These are phyloP conservation scores for Trametes elegans DNA, from an alignment of 768 basidiomycete species.

Conservation along the genomic window DNA sequence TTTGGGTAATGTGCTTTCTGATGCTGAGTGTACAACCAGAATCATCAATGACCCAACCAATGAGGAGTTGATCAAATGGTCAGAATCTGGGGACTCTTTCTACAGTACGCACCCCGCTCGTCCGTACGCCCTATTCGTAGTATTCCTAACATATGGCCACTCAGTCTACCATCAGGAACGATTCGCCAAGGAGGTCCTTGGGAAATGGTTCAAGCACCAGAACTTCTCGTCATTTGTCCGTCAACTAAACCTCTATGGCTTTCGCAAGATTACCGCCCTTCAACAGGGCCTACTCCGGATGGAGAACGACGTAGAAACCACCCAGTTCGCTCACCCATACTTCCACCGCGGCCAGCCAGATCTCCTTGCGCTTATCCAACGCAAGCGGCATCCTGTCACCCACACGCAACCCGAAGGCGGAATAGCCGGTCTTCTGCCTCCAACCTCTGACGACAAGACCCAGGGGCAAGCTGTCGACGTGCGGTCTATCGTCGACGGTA, in stretches of 20 bases:
- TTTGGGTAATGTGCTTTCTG: neutral
- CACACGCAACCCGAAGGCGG: slow-evolving; percentile 31
- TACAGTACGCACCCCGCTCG: slow-evolving; percentile 54
- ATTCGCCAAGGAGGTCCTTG: slow-evolving; percentile 85
- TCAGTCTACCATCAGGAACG: slow-evolving; percentile 88
- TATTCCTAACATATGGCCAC: no score
- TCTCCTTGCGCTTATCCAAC: slow-evolving; percentile 79
- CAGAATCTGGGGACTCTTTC: slow-evolving; percentile 88
- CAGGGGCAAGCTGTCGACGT: slow-evolving; percentile 67
- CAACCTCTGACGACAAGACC: slow-evolving; percentile 11
- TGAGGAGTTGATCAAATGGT: slow-evolving; percentile 86
- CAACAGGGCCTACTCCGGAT: slow-evolving; percentile 92
- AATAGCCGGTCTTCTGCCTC: slow-evolving; percentile 20
- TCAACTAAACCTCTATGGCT: slow-evolving; percentile 95
- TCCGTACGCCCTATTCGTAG: neutral
- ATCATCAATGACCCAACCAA: slow-evolving; percentile 89
- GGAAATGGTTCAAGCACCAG: slow-evolving; percentile 96
- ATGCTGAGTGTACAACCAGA: slow-evolving; percentile 44
- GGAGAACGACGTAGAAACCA: slow-evolving; percentile 76
- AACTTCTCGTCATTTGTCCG: slow-evolving; percentile 95
- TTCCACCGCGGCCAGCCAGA: slow-evolving; percentile 90
- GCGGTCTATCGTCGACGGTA: slow-evolving; percentile 75
- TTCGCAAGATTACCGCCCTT: slow-evolving; percentile 92
- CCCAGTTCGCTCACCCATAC: slow-evolving; percentile 89
- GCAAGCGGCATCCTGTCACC: slow-evolving; percentile 60